Evolutionary conservation across 2,329 filamentous ascomycete genomes (phyloP), one percentile per base, ranked within the genome.

Genomic region (Talaromyces sp.): DNA sequence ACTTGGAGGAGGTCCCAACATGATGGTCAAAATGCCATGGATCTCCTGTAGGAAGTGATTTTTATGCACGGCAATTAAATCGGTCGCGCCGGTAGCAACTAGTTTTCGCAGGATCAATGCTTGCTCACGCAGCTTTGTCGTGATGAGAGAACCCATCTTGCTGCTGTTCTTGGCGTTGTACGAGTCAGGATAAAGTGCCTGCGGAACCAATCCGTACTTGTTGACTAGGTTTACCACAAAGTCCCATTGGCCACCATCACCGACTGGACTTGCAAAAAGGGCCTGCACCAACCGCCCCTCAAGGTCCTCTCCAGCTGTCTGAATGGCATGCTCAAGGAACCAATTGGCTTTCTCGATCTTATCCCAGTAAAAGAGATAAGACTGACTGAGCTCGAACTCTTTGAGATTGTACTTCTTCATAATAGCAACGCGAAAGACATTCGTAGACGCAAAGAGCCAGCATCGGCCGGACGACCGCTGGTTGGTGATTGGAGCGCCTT

Each of bases 391-490:
- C 81, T 96, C 91, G 72, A 96, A 96, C 62, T 85, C 83, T 56
- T 88, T 85, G 22, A 96, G 85, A 68, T 88, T 86, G 77, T 96
- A 90, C 72, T 89, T 89, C 78, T 91, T 90, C 89, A 95, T 94
- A 56, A 96, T 83, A 0, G 92, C 90, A n/a, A 96, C 85, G 33
- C 93, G 89, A 79, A 96, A 95, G 64, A 96, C 89, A 71, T 96
- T 96, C n/a, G 91, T 95, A 4, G 90, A 87, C 0, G 93, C 93
- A 71, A 97, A 97, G 68, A 96, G 86, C 93, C 93, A 97, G 82
- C 93, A 97, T 68, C 93, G 85, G 8, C 92, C 93, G 2, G 90
- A 93, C 8, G 86, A 86, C 39, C 89, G 85, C 80, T 97, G 92
- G 76, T 96, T 93, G 0, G 93, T 96, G 68, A 96, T 89, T 0